phyloP scores from a whole-genome alignment of 805 yeast genomes.

The Candida andamanensis region DNA sequence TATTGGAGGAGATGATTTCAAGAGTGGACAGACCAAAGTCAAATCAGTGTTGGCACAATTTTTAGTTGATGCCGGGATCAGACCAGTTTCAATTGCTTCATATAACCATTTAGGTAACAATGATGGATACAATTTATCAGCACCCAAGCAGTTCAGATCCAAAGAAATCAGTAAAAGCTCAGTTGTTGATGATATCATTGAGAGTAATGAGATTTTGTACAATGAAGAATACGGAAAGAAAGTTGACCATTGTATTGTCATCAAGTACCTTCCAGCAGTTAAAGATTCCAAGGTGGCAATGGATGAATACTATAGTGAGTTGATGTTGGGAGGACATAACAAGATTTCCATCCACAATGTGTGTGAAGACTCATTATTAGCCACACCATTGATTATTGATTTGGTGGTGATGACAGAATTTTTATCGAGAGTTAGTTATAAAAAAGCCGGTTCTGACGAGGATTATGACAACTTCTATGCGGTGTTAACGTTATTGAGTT shows the following conservation, averaged over 20 bases:
- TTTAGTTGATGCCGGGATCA: constrained; percentile 95
- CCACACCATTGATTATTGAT: constrained; percentile 92
- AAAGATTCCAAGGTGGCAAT: constrained; percentile 96
- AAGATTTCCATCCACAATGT: constrained; percentile 91
- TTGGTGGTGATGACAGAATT: constrained; percentile 87
- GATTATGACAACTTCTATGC: constrained; percentile 70
- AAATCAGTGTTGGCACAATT: constrained; percentile 96
- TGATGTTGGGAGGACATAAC: constrained; percentile 97
- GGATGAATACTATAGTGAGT: constrained; percentile 96
- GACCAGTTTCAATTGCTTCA: constrained; percentile 90
- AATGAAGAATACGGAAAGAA: constrained; percentile 70
- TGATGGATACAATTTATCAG: constrained; percentile 87
- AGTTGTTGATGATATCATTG: constrained; percentile 92
- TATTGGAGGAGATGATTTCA: constrained; percentile 97
- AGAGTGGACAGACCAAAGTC: constrained; percentile 92
- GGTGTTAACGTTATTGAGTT: constrained; percentile 79
- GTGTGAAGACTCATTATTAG: constrained; percentile 92
- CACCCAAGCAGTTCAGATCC: constrained; percentile 90
- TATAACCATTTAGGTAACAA: constrained; percentile 96
- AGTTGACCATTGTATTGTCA: constrained; percentile 92
- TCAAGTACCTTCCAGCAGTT: constrained; percentile 89
- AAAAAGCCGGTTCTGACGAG: constrained; percentile 38
- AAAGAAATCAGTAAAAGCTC: constrained; percentile 92
- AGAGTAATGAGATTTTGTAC: constrained; percentile 78
- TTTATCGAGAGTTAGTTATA: constrained; percentile 79